phyloP scores from a whole-genome alignment of 1,284 basidiomycete species.

The Ustilago sp. region DNA sequence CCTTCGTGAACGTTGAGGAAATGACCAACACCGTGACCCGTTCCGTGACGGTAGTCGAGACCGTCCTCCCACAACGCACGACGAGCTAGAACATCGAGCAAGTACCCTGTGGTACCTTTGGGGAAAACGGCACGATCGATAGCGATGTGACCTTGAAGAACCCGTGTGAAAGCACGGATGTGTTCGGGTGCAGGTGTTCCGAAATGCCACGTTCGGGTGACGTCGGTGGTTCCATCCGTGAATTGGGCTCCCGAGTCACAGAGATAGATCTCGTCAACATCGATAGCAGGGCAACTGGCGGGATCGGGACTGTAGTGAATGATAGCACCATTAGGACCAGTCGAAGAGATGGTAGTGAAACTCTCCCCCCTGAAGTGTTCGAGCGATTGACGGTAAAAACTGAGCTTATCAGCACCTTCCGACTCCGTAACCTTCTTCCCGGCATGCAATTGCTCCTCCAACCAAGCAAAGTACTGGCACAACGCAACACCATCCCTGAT shows the following conservation, averaged over 20 bases:
- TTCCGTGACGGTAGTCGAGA: constrained; percentile 75
- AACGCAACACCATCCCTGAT: constrained; percentile 91
- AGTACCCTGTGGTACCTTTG: constrained; percentile 82
- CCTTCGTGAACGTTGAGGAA: constrained; percentile 68
- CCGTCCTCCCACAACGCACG: constrained; percentile 90
- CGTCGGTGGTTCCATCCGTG: constrained; percentile 93
- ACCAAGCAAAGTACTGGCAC: constrained; percentile 84
- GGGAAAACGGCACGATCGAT: constrained; percentile 90
- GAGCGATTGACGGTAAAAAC: constrained; percentile 82
- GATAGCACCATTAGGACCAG: constrained; percentile 88
- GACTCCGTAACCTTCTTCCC: constrained; percentile 82
- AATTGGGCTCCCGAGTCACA: constrained; percentile 95
- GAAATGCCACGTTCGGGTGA: constrained; percentile 87
- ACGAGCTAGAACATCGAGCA: constrained; percentile 85
- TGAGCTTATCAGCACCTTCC: constrained; percentile 82
- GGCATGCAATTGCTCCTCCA: constrained; percentile 82
- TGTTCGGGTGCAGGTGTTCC: constrained; percentile 85
- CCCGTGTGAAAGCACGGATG: constrained; percentile 88
- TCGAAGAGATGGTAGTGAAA: constrained; percentile 90
- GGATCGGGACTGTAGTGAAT: constrained; percentile 91
- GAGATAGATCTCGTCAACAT: constrained; percentile 76
- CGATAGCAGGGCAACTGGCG: constrained; percentile 79
- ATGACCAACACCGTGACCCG: constrained; percentile 65
- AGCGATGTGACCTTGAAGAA: constrained; percentile 94
- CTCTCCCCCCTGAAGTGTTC: constrained; percentile 86